These are phyloP conservation scores for Keithomyces neogunnii DNA, from an alignment of 2,329 filamentous ascomycete genomes.

Conservation along the genomic window DNA sequence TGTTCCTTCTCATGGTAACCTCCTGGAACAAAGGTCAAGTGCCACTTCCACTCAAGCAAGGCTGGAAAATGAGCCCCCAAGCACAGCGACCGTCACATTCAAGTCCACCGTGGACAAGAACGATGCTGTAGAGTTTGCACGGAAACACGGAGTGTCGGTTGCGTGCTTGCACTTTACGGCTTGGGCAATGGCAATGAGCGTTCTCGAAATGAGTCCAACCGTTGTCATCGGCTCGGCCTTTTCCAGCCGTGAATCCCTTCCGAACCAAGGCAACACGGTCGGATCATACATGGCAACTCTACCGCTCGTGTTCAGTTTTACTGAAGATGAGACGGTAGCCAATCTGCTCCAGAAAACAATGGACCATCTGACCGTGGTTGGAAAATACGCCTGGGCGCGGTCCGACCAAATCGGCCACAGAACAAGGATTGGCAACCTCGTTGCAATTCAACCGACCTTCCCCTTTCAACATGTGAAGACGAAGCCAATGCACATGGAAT, in stretches of 20 bases:
- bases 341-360: neutral
- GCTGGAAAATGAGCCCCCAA: neutral
- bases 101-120: neutral
- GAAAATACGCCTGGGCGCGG: constrained; percentile 6
- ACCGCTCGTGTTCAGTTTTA: constrained; percentile 3
- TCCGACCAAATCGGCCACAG: constrained; percentile 5
- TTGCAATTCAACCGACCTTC: constrained; percentile 2
- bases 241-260: constrained; percentile 3
- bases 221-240: constrained; percentile 3
- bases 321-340: neutral
- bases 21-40: neutral
- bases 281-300: constrained; percentile 5
- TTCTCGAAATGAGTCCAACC: neutral
- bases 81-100: neutral
- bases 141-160: neutral
- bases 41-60: neutral
- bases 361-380: neutral
- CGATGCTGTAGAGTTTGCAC: constrained; percentile 1
- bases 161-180: constrained; percentile 6
- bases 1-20: neutral
- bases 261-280: constrained; percentile 1
- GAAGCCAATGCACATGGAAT: neutral
- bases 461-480: neutral
- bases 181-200: constrained; percentile 6
- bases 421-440: neutral